Conservation (phyloP, 768 basidiomycete species). For the Phaffia australis region DNA sequence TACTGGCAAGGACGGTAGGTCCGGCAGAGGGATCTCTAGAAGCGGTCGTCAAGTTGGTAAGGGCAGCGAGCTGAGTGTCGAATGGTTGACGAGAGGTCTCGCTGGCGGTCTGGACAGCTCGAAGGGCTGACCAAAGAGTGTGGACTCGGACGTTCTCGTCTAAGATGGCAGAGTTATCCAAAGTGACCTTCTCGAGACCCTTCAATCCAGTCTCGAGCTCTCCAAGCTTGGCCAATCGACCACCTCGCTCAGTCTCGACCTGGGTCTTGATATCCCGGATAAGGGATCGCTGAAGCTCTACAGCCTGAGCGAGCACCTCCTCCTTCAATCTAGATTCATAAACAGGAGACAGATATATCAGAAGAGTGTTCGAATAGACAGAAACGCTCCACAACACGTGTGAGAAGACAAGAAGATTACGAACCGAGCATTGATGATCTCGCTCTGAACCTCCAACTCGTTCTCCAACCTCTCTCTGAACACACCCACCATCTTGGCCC, state of each 20-base stretch:
- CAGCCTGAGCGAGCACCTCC: constrained; percentile 90
- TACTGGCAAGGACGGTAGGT: constrained; percentile 58
- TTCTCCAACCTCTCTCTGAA: constrained; percentile 78
- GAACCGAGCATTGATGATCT: constrained; percentile 88
- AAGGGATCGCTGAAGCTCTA: constrained; percentile 94
- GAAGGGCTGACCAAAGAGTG: constrained; percentile 82
- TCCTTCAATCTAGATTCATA: constrained; percentile 59
- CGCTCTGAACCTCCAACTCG: constrained; percentile 77
- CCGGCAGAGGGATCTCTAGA: constrained; percentile 53
- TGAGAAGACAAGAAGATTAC: not conserved
- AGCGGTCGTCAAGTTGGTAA: constrained; percentile 46
- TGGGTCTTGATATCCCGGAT: constrained; percentile 89
- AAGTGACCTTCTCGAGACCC: constrained; percentile 75
- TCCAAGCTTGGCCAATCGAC: constrained; percentile 85
- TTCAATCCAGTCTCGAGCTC: constrained; percentile 82
- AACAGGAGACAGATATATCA: constrained; percentile 8
- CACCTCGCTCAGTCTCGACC: constrained; percentile 92
- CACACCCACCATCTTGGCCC: constrained; percentile 54
- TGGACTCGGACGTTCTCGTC: constrained; percentile 68
- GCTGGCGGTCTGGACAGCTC: constrained; percentile 61
- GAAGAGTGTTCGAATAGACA: constrained; percentile 27
- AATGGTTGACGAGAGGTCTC: constrained; percentile 67
- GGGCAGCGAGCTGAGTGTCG: constrained; percentile 71
- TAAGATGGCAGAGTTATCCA: constrained; percentile 69
- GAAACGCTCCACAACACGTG: not conserved